Percentiles rank a stretch among this genome's conserved stretches.
Conservation (phyloP, 2,329 filamentous ascomycete species). For the Aspergillus alliaceus region DNA sequence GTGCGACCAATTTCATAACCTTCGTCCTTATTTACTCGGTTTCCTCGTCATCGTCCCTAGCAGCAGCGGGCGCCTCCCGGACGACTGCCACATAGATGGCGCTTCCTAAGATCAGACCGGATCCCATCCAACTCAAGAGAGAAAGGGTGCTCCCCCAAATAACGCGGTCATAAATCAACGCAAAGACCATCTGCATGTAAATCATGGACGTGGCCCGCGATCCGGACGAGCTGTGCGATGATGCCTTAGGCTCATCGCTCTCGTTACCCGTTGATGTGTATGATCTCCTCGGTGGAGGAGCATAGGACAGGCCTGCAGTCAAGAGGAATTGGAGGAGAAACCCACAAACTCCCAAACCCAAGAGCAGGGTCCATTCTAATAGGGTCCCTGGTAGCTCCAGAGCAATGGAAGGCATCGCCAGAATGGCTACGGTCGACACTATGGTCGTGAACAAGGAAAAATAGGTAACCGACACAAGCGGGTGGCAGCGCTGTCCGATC, state of each 20-base stretch:
- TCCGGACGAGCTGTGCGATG: constrained; percentile 18
- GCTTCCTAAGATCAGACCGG: constrained; percentile 63
- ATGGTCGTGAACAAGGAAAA: constrained; percentile 71
- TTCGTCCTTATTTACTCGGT: neutral
- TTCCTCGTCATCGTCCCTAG: neutral
- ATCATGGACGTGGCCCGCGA: constrained; percentile 65
- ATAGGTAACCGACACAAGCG: constrained; percentile 83
- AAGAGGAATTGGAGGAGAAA: constrained; percentile 86
- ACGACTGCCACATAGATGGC: constrained; percentile 65
- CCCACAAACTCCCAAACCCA: constrained; percentile 69
- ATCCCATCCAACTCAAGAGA: constrained; percentile 59
- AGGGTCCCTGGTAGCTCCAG: constrained; percentile 56
- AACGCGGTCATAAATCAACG: constrained; percentile 62
- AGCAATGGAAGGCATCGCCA: constrained; percentile 55
- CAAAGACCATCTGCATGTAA: constrained; percentile 71
- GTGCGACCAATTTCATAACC: neutral
- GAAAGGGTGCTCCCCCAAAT: constrained; percentile 63
- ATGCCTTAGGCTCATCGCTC: neutral
- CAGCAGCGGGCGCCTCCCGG: constrained; percentile 34
- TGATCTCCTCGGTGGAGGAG: constrained; percentile 52
- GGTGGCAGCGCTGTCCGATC: constrained; percentile 77
- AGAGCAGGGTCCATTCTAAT: constrained; percentile 66
- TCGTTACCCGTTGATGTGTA: constrained; percentile 4
- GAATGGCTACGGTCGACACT: constrained; percentile 63
- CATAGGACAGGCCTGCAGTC: constrained; percentile 71